Evolutionary conservation across 2,329 filamentous ascomycete genomes (phyloP).

Genomic region (Hypoxylon sp.): DNA sequence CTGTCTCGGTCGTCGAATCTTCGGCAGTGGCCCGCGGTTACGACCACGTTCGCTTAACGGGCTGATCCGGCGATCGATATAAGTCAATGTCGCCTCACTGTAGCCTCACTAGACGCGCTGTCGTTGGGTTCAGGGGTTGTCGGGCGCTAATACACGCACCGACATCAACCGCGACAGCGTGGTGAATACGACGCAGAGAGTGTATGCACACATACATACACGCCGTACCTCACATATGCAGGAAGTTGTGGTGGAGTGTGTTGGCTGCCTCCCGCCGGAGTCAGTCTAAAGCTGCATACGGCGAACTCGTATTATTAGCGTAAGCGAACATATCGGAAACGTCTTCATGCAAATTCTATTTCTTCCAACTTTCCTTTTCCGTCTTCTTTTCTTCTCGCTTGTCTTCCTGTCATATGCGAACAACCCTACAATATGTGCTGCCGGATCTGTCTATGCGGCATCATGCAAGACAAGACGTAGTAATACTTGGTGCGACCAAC

Average conservation of each 20-base stretch:
- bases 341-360: slow-evolving; percentile 25
- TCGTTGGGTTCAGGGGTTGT: slow-evolving; percentile 18
- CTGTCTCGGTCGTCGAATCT: slow-evolving; percentile 19
- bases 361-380: slow-evolving; percentile 10
- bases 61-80: slow-evolving; percentile 35
- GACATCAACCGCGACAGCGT: slow-evolving; percentile 30
- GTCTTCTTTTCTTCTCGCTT: slow-evolving; percentile 6
- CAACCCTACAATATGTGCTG: slow-evolving; percentile 15
- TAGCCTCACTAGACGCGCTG: slow-evolving; percentile 32
- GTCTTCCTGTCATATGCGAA: slow-evolving; percentile 13
- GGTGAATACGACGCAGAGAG: slow-evolving; percentile 4
- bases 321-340: slow-evolving; percentile 26
- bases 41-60: slow-evolving; percentile 18
- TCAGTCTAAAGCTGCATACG: slow-evolving; percentile 22
- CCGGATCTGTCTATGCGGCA: slow-evolving; percentile 27
- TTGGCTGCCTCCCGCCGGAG: slow-evolving; percentile 23
- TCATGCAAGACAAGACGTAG: slow-evolving; percentile 37
- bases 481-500: slow-evolving; percentile 32
- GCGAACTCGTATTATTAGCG: slow-evolving; percentile 25
- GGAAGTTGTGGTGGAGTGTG: slow-evolving; percentile 5
- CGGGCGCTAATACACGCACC: slow-evolving; percentile 33
- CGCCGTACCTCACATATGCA: slow-evolving; percentile 7
- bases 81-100: slow-evolving; percentile 35
- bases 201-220: slow-evolving; percentile 14
- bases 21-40: slow-evolving; percentile 23